Conservation (phyloP, 2,329 filamentous ascomycete species). For the Diaporthe sp. region DNA sequence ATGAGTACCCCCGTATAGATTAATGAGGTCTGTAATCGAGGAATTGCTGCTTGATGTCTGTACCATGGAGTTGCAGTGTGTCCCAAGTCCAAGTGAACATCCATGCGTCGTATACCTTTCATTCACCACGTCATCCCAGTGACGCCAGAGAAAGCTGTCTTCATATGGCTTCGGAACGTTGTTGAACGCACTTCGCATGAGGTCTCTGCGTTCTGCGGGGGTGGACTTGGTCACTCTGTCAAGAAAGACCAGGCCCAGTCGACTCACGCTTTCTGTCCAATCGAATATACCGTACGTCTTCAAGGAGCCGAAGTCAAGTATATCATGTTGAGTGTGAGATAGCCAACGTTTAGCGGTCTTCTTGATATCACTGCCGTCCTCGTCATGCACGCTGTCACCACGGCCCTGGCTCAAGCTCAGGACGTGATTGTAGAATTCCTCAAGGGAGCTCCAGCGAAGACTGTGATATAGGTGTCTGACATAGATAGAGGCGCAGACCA, state of each 20-base stretch:
- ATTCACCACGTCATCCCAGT: neutral
- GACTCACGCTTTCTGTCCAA: neutral
- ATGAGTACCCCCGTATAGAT: accelerated
- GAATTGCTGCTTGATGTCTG: neutral
- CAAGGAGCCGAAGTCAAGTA: neutral
- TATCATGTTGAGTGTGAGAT: neutral
- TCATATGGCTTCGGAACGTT: accelerated
- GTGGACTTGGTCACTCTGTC: neutral
- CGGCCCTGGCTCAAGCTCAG: accelerated
- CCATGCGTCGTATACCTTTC: accelerated
- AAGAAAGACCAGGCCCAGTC: neutral
- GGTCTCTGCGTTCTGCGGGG: neutral
- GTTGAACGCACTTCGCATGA: neutral
- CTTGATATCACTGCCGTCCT: accelerated
- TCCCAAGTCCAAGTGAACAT: neutral
- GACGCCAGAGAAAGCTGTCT: accelerated
- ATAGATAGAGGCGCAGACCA: neutral
- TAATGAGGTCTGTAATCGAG: accelerated
- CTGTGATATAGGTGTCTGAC: neutral
- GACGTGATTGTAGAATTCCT: neutral
- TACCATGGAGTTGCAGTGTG: neutral
- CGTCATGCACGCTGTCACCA: neutral
- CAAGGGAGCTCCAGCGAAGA: neutral
- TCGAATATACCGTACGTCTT: neutral
- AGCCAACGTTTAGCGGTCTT: neutral